Percentiles rank a stretch among this genome's conserved stretches.
These are phyloP conservation scores for Claviceps sp. DNA, from an alignment of 2,329 filamentous ascomycete species.

Conservation along the genomic window DNA sequence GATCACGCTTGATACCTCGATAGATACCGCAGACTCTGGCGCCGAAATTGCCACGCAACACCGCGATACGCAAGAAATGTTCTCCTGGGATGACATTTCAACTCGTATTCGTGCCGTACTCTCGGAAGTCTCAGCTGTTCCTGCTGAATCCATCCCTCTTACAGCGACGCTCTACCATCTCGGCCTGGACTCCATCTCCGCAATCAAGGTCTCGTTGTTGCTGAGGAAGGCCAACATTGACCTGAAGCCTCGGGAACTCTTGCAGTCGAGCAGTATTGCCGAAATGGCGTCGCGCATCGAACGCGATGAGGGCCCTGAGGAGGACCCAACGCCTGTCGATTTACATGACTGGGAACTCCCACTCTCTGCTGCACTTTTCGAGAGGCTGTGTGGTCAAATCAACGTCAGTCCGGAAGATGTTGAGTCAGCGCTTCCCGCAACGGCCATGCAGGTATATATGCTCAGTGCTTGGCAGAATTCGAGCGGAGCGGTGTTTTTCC, in stretches of 20 bases:
- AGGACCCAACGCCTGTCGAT: neutral
- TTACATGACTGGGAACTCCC: conserved; percentile 18
- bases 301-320: neutral
- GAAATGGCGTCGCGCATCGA: conserved; percentile 40
- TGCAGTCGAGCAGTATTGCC: conserved; percentile 49
- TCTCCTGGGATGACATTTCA: conserved; percentile 23
- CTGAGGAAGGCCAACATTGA: conserved; percentile 50
- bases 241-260: conserved; percentile 57
- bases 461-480: conserved; percentile 62
- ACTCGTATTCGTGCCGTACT: conserved; percentile 32
- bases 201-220: conserved; percentile 67
- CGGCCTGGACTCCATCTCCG: conserved; percentile 82
- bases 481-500: conserved; percentile 55
- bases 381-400: conserved; percentile 22
- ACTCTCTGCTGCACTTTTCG: conserved; percentile 21
- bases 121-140: conserved; percentile 45
- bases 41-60: neutral
- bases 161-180: conserved; percentile 65
- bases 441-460: conserved; percentile 72
- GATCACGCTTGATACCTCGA: neutral
- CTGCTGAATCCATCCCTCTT: conserved; percentile 42
- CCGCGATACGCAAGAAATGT: neutral
- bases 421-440: conserved; percentile 50
- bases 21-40: neutral
- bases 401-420: conserved; percentile 32